Percentiles rank a stretch among this genome's conserved stretches.
phyloP scores from a whole-genome alignment of 257 asterid species.

The Gentiana macrophylla region DNA sequence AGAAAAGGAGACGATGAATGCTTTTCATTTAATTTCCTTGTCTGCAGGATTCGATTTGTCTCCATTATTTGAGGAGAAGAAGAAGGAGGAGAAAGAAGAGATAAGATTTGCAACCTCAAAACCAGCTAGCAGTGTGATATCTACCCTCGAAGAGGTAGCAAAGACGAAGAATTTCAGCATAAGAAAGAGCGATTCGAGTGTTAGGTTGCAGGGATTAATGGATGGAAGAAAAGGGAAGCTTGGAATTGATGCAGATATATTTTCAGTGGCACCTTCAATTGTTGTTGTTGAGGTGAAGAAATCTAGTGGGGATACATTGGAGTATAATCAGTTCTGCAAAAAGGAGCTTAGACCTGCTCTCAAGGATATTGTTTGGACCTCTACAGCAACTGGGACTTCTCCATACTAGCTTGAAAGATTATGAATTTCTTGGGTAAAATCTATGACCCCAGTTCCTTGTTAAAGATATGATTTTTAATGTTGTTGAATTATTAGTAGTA shows the following conservation, averaged over 20 bases:
- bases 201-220: slow-evolving; percentile 32
- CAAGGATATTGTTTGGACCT: slow-evolving; percentile 38
- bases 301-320: slow-evolving; percentile 43
- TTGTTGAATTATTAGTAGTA: no score
- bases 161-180: slow-evolving; percentile 31
- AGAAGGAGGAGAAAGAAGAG: slow-evolving; percentile 29
- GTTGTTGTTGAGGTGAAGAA: slow-evolving; percentile 45
- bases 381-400: slow-evolving; percentile 21
- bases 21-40: slow-evolving; percentile 45
- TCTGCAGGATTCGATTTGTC: slow-evolving; percentile 47
- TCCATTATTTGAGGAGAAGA: slow-evolving; percentile 41
- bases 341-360: slow-evolving; percentile 44
- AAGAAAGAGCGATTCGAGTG: slow-evolving; percentile 31
- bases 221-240: slow-evolving; percentile 45
- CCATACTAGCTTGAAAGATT: slow-evolving; percentile 15
- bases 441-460: no score
- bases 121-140: slow-evolving; percentile 38
- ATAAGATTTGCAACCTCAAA: slow-evolving; percentile 32
- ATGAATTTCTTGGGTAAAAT: neutral
- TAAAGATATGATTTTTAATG: no score
- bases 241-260: slow-evolving; percentile 39
- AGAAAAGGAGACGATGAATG: slow-evolving; percentile 31
- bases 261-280: slow-evolving; percentile 32
- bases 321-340: slow-evolving; percentile 42
- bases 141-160: slow-evolving; percentile 36